Conservation (phyloP, 129 eudicot genomes). For the Gnaphalium uliginosum region DNA sequence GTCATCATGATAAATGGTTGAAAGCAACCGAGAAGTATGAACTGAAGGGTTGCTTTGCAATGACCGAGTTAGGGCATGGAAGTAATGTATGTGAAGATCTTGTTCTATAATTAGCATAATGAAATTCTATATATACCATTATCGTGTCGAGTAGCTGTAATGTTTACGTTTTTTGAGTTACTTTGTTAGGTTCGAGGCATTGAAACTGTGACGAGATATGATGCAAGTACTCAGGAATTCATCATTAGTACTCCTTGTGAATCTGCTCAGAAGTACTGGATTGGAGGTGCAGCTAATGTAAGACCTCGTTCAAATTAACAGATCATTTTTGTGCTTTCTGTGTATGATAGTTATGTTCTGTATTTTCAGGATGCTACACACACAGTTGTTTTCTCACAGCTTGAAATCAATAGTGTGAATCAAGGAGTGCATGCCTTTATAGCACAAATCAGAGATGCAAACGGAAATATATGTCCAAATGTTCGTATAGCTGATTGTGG, state of each 20-base stretch:
- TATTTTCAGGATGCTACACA: slow-evolving; percentile 85
- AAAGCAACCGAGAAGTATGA: slow-evolving; percentile 60
- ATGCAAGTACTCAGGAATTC: slow-evolving; percentile 74
- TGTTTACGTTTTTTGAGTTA: not conserved
- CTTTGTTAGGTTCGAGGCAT: slow-evolving; percentile 86
- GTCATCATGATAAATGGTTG: slow-evolving; percentile 95
- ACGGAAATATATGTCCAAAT: slow-evolving; percentile 72
- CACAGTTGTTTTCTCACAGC: slow-evolving; percentile 86
- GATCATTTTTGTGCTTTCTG: not conserved
- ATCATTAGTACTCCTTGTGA: slow-evolving; percentile 84
- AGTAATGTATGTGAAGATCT: slow-evolving; percentile 73
- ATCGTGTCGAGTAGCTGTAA: not conserved
- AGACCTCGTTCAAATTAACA: not conserved
- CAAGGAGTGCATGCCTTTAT: slow-evolving; percentile 98
- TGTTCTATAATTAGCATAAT: slow-evolving; percentile 19
- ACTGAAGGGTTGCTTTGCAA: slow-evolving; percentile 92
- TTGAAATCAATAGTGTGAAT: slow-evolving; percentile 63
- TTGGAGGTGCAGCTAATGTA: slow-evolving; percentile 97
- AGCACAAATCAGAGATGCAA: slow-evolving; percentile 75
- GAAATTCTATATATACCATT: not conserved
- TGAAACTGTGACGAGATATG: slow-evolving; percentile 84
- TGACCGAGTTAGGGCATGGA: slow-evolving; percentile 99
- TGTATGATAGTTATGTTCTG: not conserved
- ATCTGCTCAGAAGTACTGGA: slow-evolving; percentile 99
- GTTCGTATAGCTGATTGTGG: slow-evolving; percentile 91